These are phyloP conservation scores for Boletus pseudo-olivaceus DNA, from an alignment of 768 basidiomycete genomes.

Conservation along the genomic window DNA sequence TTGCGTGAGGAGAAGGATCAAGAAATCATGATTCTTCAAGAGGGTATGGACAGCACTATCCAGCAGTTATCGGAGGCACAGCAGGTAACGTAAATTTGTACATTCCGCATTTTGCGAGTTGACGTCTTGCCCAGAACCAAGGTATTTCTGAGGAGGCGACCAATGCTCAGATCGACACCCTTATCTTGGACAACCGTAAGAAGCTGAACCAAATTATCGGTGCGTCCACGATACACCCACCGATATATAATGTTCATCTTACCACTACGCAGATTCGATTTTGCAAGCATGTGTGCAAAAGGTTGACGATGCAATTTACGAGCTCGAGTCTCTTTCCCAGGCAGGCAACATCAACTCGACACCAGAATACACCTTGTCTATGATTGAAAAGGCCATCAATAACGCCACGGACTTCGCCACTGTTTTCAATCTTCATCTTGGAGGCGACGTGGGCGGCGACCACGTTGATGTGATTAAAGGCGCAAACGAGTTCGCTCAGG, in stretches of 20 bases:
- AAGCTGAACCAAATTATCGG: constrained; percentile 97
- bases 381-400: constrained; percentile 95
- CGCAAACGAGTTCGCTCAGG: constrained; percentile 95
- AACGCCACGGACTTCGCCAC: constrained; percentile 96
- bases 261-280: constrained; percentile 74
- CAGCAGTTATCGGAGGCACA: constrained; percentile 83
- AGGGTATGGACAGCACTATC: constrained; percentile 90
- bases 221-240: constrained; percentile 28
- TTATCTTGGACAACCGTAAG: constrained; percentile 96
- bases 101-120: not conserved
- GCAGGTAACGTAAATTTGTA: constrained; percentile 50
- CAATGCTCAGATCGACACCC: constrained; percentile 94
- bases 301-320: constrained; percentile 96
- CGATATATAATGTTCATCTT: constrained; percentile 11
- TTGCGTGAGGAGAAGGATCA: constrained; percentile 94
- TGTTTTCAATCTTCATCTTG: constrained; percentile 86
- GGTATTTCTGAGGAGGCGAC: constrained; percentile 85
- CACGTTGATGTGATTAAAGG: constrained; percentile 98
- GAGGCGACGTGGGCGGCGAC: constrained; percentile 84
- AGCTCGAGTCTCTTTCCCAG: constrained; percentile 93
- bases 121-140: constrained; percentile 54
- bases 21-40: constrained; percentile 93
- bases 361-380: constrained; percentile 95
- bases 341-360: constrained; percentile 96
- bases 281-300: constrained; percentile 95